Conservation (phyloP, 768 basidiomycete genomes). For the Daedaleopsis sinensis region DNA sequence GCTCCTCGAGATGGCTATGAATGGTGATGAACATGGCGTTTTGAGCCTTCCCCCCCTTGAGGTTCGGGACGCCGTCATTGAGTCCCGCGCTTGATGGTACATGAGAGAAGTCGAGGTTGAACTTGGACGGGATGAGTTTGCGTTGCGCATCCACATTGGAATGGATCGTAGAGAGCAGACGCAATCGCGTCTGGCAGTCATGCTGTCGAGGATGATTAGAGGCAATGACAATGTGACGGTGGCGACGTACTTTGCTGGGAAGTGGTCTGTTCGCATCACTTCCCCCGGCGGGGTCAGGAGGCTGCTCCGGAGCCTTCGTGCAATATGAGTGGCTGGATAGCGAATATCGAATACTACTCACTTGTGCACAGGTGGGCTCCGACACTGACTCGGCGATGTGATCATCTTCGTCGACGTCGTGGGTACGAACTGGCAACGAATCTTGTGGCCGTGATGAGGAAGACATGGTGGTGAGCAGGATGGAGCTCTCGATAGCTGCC, state of each 20-base stretch:
- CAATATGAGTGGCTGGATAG: too few species aligned
- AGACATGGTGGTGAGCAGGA: background rate
- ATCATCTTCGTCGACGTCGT: too few species aligned
- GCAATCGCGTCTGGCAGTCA: background rate
- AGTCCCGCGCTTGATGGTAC: background rate
- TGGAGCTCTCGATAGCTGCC: background rate
- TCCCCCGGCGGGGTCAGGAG: too few species aligned
- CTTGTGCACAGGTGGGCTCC: too few species aligned
- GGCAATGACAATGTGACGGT: background rate
- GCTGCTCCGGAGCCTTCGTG: too few species aligned
- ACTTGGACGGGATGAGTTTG: background rate
- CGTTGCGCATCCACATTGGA: background rate
- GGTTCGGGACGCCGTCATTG: background rate
- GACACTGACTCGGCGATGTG: too few species aligned
- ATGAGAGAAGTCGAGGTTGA: background rate
- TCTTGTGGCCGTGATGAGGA: too few species aligned
- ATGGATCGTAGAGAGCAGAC: background rate
- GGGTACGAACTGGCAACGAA: too few species aligned
- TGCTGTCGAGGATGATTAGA: background rate
- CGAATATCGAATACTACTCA: too few species aligned
- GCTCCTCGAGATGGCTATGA: background rate
- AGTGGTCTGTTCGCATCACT: background rate
- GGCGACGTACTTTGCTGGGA: background rate
- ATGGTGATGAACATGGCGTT: background rate
- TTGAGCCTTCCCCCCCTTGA: background rate